Evolutionary conservation across 495 filamentous ascomycete genomes (phyloP).

Genomic region (Gamarada debralockiae): DNA sequence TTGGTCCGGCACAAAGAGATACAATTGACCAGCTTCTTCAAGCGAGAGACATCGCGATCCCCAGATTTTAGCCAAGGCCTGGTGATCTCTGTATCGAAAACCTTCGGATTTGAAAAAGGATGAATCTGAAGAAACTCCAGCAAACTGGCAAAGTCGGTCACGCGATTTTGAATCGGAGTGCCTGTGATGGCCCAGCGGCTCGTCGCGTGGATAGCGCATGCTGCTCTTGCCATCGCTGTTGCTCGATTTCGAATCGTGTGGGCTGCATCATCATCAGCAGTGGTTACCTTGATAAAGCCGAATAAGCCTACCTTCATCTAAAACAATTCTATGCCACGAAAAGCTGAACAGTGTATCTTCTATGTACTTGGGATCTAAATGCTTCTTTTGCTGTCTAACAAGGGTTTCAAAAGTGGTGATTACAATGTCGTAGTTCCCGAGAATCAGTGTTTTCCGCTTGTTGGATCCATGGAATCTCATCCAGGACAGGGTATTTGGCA

Average conservation of each 20-base stretch:
- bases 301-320: constrained; percentile 31
- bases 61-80: background rate
- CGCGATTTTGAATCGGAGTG: constrained; percentile 33
- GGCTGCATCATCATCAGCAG: constrained; percentile 20
- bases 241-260: constrained; percentile 32
- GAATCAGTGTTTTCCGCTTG: too few relatives aligned
- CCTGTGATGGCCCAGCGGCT: constrained; percentile 31
- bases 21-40: constrained; percentile 34
- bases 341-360: constrained; percentile 3
- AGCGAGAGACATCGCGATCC: constrained; percentile 22
- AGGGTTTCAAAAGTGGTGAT: constrained; percentile 10
- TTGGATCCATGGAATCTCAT: too few relatives aligned
- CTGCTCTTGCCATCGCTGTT: constrained; percentile 25
- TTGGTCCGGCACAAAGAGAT: constrained; percentile 35
- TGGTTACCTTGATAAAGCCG: background rate
- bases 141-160: constrained; percentile 27
- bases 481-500: too few relatives aligned
- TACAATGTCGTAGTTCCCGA: too few relatives aligned
- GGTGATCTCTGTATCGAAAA: constrained; percentile 24
- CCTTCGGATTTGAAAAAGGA: constrained; percentile 29
- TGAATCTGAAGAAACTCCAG: constrained; percentile 29
- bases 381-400: background rate
- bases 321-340: constrained; percentile 28
- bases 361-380: background rate
- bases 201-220: constrained; percentile 21